These are phyloP conservation scores for Thozetella sp. DNA, from an alignment of 495 filamentous ascomycete species.

Conservation along the genomic window DNA sequence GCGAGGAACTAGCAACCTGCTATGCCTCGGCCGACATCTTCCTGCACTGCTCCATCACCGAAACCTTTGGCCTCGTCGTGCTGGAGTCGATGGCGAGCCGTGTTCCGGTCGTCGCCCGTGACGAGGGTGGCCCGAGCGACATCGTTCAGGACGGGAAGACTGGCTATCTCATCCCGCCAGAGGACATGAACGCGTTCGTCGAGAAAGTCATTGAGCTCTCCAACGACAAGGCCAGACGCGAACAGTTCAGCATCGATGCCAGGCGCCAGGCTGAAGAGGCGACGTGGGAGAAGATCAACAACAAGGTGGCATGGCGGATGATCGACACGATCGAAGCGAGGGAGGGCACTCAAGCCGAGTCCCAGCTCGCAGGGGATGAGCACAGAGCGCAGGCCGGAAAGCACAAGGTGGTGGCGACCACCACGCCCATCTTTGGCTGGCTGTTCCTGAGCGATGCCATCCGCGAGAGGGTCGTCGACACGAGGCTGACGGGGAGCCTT, in stretches of 20 bases:
- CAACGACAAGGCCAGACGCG: slow-evolving; percentile 32
- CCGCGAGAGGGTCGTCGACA: slow-evolving; percentile 21
- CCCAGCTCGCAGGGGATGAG: slow-evolving; percentile 7
- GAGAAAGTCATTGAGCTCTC: slow-evolving; percentile 40
- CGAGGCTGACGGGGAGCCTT: slow-evolving; percentile 30
- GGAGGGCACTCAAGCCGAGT: slow-evolving; percentile 11
- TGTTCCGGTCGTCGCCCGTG: slow-evolving; percentile 62
- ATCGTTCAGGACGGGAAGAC: slow-evolving; percentile 56
- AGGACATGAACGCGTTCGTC: slow-evolving; percentile 55
- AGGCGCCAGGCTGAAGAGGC: slow-evolving; percentile 55
- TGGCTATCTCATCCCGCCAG: slow-evolving; percentile 57
- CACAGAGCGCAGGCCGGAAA: neutral
- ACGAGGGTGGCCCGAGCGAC: slow-evolving; percentile 66
- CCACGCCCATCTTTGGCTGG: slow-evolving; percentile 22
- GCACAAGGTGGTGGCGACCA: neutral
- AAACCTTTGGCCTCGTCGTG: slow-evolving; percentile 68
- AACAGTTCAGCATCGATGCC: slow-evolving; percentile 37
- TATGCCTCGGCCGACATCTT: slow-evolving; percentile 66
- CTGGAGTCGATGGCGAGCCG: slow-evolving; percentile 69
- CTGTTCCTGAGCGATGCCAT: slow-evolving; percentile 15
- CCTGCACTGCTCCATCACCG: slow-evolving; percentile 65
- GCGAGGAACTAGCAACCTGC: slow-evolving; percentile 51
- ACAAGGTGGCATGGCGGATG: slow-evolving; percentile 59
- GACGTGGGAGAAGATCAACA: slow-evolving; percentile 67
- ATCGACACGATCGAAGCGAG: slow-evolving; percentile 47